A percentile compares a stretch with the other conserved stretches of the same genome.
phyloP scores from a whole-genome alignment of 495 filamentous ascomycete genomes.

The Viridothelium virens region DNA sequence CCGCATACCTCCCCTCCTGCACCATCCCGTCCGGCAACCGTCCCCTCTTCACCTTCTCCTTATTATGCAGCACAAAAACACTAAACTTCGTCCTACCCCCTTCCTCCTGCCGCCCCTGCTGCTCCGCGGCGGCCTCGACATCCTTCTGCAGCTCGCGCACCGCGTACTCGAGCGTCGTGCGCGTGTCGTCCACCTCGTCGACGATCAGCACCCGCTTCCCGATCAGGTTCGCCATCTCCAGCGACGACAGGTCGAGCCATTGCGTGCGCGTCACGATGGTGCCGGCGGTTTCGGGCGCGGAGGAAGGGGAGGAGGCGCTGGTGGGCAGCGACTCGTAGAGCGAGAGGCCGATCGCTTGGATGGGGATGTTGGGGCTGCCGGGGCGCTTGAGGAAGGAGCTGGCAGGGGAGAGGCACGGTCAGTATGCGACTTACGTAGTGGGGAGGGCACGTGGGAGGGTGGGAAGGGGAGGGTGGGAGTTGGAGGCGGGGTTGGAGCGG shows the following conservation, averaged over 20 bases:
- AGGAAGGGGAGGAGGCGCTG: slow-evolving; percentile 18
- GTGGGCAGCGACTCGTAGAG: slow-evolving; percentile 76
- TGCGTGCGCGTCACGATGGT: slow-evolving; percentile 96
- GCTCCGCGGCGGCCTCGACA: slow-evolving; percentile 70
- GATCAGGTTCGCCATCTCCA: slow-evolving; percentile 86
- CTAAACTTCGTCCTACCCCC: slow-evolving; percentile 71
- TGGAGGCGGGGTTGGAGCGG: not conserved
- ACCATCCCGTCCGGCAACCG: slow-evolving; percentile 73
- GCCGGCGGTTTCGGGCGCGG: slow-evolving; percentile 62
- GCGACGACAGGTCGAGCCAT: slow-evolving; percentile 86
- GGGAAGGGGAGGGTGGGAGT: slow-evolving; percentile 13
- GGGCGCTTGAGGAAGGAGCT: slow-evolving; percentile 90
- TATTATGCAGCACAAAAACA: slow-evolving; percentile 90
- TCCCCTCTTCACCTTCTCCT: slow-evolving; percentile 91
- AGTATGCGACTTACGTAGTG: not conserved
- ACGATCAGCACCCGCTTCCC: slow-evolving; percentile 98
- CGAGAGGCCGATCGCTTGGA: slow-evolving; percentile 96
- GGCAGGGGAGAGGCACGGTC: not conserved
- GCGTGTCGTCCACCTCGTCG: slow-evolving; percentile 96
- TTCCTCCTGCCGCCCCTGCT: slow-evolving; percentile 53
- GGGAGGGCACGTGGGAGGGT: not conserved
- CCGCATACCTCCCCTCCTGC: slow-evolving; percentile 66
- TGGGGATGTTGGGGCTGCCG: slow-evolving; percentile 88
- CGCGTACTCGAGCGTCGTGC: slow-evolving; percentile 94
- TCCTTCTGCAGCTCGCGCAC: slow-evolving; percentile 95